phyloP scores from a whole-genome alignment of 352 stramenopile genomes.

The Peronospora destructor region DNA sequence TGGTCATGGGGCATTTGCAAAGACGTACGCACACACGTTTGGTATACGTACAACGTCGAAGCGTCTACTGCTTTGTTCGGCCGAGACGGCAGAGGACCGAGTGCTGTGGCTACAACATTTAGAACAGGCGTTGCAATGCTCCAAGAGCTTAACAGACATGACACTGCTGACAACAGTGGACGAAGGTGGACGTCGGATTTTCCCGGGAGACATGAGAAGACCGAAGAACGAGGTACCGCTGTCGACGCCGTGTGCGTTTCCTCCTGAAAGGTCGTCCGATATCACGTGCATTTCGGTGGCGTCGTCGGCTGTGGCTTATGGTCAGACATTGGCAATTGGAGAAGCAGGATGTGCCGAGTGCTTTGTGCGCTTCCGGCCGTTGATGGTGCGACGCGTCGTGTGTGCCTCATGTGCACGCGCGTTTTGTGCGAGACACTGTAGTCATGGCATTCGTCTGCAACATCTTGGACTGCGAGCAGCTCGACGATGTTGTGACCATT shows the following conservation, averaged over 20 bases:
- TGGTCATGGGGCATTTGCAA: conserved; percentile 43
- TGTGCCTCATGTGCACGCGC: conserved; percentile 49
- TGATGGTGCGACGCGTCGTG: conserved; percentile 43
- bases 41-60: conserved; percentile 52
- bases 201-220: conserved; percentile 42
- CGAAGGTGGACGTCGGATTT: conserved; percentile 38
- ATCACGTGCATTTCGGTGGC: conserved; percentile 12
- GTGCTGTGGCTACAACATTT: conserved; percentile 43
- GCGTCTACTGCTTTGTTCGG: conserved; percentile 53
- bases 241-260: conserved; percentile 22
- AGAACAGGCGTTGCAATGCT: conserved; percentile 17
- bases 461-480: conserved; percentile 33
- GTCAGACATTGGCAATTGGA: conserved; percentile 7
- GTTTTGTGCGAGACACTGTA: conserved; percentile 63
- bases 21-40: conserved; percentile 47
- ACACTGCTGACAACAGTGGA: conserved; percentile 3
- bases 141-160: conserved; percentile 21
- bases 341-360: conserved; percentile 43
- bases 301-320: conserved; percentile 5
- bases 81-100: conserved; percentile 35
- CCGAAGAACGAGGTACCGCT: conserved; percentile 5
- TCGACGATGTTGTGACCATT: conserved; percentile 47
- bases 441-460: conserved; percentile 36
- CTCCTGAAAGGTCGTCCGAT: conserved; percentile 4
- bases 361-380: conserved; percentile 41